Conservation (phyloP, 495 filamentous ascomycete species). For the Letharia columbiana region DNA sequence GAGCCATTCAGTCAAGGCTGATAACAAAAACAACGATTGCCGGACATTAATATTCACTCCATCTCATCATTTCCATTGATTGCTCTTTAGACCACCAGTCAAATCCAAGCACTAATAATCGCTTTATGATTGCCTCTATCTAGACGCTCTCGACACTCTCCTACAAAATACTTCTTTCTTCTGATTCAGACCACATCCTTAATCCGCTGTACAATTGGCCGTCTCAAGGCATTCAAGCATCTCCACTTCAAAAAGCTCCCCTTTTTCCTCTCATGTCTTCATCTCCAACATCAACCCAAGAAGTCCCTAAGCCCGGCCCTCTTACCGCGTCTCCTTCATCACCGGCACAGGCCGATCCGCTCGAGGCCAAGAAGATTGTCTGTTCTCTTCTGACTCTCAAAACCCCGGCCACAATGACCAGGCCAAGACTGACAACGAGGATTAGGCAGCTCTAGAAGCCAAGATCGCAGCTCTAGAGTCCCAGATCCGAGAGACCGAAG, state of each 20-base stretch:
- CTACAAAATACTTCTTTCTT: neutral
- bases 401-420: neutral
- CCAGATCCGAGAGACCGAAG: slow-evolving; percentile 29
- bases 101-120: too few relatives aligned
- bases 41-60: too few relatives aligned
- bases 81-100: too few relatives aligned
- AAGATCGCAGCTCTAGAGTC: slow-evolving; percentile 34
- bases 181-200: neutral
- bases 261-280: neutral
- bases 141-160: neutral
- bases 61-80: too few relatives aligned
- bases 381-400: neutral
- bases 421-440: neutral
- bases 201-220: neutral
- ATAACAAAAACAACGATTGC: too few relatives aligned
- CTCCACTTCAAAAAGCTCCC: neutral
- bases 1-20: too few relatives aligned
- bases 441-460: slow-evolving; percentile 28
- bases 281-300: slow-evolving; percentile 3
- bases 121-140: too few relatives aligned
- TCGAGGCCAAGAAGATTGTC: slow-evolving; percentile 21
- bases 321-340: neutral
- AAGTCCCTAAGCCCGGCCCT: neutral
- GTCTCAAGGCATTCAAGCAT: neutral
- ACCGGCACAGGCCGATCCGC: neutral